Percentiles rank a stretch among this genome's conserved stretches.
Conservation (phyloP, 2,329 filamentous ascomycete genomes). For the Simplicillium sp. region DNA sequence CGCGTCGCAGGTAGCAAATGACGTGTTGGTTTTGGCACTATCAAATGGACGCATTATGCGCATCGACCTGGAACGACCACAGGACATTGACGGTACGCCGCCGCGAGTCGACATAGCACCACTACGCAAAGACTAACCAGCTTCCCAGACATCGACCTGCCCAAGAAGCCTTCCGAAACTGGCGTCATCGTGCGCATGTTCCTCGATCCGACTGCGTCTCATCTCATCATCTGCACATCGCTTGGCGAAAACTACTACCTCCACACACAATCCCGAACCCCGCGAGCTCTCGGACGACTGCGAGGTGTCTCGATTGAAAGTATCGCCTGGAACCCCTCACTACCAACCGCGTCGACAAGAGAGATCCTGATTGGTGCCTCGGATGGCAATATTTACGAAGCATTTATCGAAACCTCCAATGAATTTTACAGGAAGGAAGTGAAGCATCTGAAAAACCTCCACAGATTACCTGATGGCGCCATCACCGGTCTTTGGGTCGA, state of each 20-base stretch:
- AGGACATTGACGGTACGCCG: slow-evolving; percentile 77
- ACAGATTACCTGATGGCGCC: slow-evolving; percentile 72
- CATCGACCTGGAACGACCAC: slow-evolving; percentile 87
- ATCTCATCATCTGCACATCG: slow-evolving; percentile 84
- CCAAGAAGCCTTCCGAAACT: slow-evolving; percentile 83
- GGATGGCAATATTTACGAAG: slow-evolving; percentile 94
- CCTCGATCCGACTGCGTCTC: slow-evolving; percentile 91
- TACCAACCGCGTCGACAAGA: slow-evolving; percentile 85
- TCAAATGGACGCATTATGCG: slow-evolving; percentile 87
- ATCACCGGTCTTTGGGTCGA: slow-evolving; percentile 85
- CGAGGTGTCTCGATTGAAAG: slow-evolving; percentile 83
- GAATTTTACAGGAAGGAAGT: slow-evolving; percentile 96
- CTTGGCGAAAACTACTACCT: slow-evolving; percentile 96
- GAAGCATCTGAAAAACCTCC: slow-evolving; percentile 77
- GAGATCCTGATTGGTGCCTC: slow-evolving; percentile 87
- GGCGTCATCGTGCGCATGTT: slow-evolving; percentile 94
- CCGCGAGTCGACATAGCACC: too few relatives aligned
- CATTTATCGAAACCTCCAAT: slow-evolving; percentile 85
- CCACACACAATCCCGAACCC: slow-evolving; percentile 85
- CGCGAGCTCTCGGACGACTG: slow-evolving; percentile 69
- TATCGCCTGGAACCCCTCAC: slow-evolving; percentile 87
- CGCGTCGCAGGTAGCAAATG: slow-evolving; percentile 92
- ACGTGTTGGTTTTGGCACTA: slow-evolving; percentile 85
- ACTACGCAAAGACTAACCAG: background rate
- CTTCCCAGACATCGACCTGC: slow-evolving; percentile 79